Percentiles rank a stretch among this genome's conserved stretches.
Conservation (phyloP, 805 yeast genomes). For the Saccharomycopsis selenospora region DNA sequence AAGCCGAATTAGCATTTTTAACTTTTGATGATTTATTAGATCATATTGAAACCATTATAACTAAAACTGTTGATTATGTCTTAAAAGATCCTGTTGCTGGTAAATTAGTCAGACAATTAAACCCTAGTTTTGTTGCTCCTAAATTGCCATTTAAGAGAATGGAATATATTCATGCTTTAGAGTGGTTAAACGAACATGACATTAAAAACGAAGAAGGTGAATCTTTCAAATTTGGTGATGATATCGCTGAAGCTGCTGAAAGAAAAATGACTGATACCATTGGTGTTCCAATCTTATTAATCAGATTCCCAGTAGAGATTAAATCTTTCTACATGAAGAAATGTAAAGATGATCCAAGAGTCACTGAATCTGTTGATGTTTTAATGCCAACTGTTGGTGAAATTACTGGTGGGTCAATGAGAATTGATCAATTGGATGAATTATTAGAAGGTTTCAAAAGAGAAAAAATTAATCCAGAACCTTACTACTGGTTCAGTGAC, state of each 20-base stretch:
- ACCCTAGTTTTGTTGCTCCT: slow-evolving; percentile 88
- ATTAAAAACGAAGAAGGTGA: slow-evolving; percentile 93
- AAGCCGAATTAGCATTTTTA: slow-evolving; percentile 86
- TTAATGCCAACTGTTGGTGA: slow-evolving; percentile 99
- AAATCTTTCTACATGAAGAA: slow-evolving; percentile 97
- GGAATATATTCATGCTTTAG: slow-evolving; percentile 84
- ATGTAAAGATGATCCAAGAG: slow-evolving; percentile 83
- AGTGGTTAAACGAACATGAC: slow-evolving; percentile 94
- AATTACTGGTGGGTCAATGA: slow-evolving; percentile 98
- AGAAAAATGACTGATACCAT: slow-evolving; percentile 96
- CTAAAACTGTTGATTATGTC: slow-evolving; percentile 63
- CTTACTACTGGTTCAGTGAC: slow-evolving; percentile 95
- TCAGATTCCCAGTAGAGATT: slow-evolving; percentile 92
- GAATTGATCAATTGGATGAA: slow-evolving; percentile 78
- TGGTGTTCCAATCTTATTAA: slow-evolving; percentile 86
- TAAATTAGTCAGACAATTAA: slow-evolving; percentile 79
- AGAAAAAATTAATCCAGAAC: slow-evolving; percentile 73
- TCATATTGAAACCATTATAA: slow-evolving; percentile 78
- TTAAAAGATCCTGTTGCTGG: slow-evolving; percentile 90
- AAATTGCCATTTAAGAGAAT: slow-evolving; percentile 81
- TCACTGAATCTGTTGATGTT: slow-evolving; percentile 97
- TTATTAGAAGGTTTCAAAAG: slow-evolving; percentile 85
- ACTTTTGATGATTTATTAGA: slow-evolving; percentile 76
- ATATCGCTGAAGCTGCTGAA: slow-evolving; percentile 99
- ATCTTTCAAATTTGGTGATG: slow-evolving; percentile 93